These are phyloP conservation scores for Rhexocercosporidium sp. DNA, from an alignment of 2,329 filamentous ascomycete genomes.

Conservation along the genomic window DNA sequence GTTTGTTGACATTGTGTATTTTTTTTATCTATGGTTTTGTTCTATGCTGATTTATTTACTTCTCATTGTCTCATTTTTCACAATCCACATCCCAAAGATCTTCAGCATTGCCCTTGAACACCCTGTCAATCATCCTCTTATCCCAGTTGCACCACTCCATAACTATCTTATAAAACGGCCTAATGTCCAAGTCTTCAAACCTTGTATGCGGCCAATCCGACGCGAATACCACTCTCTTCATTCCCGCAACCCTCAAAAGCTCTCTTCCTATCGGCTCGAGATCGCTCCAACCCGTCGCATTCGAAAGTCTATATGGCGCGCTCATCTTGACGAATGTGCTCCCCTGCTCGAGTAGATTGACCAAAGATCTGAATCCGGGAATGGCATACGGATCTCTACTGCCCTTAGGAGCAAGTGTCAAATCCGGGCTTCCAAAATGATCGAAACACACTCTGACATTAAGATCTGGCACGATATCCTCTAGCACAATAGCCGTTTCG, in stretches of 20 bases:
- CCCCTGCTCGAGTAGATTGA: conserved; percentile 52
- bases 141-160: conserved; percentile 57
- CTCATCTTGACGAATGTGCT: conserved; percentile 49
- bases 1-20: neutral
- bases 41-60: too few relatives aligned
- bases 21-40: too few relatives aligned
- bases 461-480: conserved; percentile 53
- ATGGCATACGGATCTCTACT: conserved; percentile 49
- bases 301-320: conserved; percentile 60
- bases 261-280: conserved; percentile 55
- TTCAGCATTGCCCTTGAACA: conserved; percentile 63
- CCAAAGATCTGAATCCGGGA: conserved; percentile 54
- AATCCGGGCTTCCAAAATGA: conserved; percentile 59
- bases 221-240: conserved; percentile 54
- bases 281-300: conserved; percentile 48
- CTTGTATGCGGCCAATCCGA: conserved; percentile 71
- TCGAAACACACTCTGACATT: conserved; percentile 61
- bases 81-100: conserved; percentile 48
- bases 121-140: conserved; percentile 49
- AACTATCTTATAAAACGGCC: conserved; percentile 58
- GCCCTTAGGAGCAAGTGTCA: conserved; percentile 35
- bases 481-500: conserved; percentile 53
- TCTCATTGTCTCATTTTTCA: too few relatives aligned
- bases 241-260: conserved; percentile 49
- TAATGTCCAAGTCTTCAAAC: conserved; percentile 62